phyloP scores from a whole-genome alignment of 179 eudicot genomes.

The Nepenthes alata region DNA sequence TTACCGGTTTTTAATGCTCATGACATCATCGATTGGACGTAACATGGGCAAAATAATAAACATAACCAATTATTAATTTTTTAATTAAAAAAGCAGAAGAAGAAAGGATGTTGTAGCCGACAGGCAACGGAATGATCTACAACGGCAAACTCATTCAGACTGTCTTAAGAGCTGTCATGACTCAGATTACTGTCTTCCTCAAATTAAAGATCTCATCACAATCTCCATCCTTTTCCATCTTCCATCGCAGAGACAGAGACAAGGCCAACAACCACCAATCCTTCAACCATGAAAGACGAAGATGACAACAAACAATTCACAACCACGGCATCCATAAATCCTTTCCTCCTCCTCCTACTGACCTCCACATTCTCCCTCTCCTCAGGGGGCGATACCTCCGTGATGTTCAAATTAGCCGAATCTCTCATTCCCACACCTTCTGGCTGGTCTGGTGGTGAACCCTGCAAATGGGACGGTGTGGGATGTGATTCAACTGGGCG shows the following conservation, averaged over 20 bases:
- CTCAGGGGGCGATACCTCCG: slow-evolving; percentile 22
- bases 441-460: slow-evolving; percentile 29
- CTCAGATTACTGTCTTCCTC: slow-evolving; percentile 4
- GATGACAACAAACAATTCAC: slow-evolving; percentile 11
- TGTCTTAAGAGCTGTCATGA: background rate
- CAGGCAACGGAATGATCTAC: too few species aligned
- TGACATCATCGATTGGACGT: too few species aligned
- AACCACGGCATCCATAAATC: background rate
- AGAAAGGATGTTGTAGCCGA: too few species aligned
- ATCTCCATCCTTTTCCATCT: slow-evolving; percentile 3
- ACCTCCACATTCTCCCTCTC: background rate
- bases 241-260: slow-evolving; percentile 10
- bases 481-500: slow-evolving; percentile 24
- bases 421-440: slow-evolving; percentile 31
- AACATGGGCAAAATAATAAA: too few species aligned
- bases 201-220: slow-evolving; percentile 19
- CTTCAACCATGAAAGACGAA: slow-evolving; percentile 12
- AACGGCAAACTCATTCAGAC: too few species aligned
- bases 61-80: too few species aligned
- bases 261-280: background rate
- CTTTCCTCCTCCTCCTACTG: slow-evolving; percentile 4
- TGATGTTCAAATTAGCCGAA: slow-evolving; percentile 29
- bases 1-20: too few species aligned
- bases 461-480: slow-evolving; percentile 57
- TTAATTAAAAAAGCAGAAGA: too few species aligned